Conservation (phyloP, 2,329 filamentous ascomycete genomes). For the Beauveria medogensis region DNA sequence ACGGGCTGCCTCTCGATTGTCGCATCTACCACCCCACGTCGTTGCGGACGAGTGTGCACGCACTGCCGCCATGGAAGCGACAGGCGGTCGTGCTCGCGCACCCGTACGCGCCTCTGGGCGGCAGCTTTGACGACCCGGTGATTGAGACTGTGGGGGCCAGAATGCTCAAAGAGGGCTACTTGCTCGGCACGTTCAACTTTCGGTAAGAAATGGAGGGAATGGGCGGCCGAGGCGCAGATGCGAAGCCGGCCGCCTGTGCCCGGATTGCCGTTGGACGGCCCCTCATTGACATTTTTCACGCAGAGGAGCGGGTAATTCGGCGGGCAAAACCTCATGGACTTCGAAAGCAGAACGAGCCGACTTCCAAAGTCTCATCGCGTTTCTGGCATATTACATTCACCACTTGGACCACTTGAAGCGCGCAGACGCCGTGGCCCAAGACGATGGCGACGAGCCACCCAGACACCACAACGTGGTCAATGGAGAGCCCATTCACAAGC, state of each 20-base stretch:
- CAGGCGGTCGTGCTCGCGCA: conserved; percentile 67
- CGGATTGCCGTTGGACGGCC: background rate
- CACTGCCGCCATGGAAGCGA: conserved; percentile 34
- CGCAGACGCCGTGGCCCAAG: background rate
- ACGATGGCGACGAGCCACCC: background rate
- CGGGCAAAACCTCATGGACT: conserved; percentile 80
- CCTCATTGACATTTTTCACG: conserved; percentile 12
- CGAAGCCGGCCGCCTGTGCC: background rate
- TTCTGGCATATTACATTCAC: conserved; percentile 67
- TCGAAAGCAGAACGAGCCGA: conserved; percentile 72
- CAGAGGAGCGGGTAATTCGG: conserved; percentile 69
- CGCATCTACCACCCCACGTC: conserved; percentile 68
- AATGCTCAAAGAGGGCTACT: conserved; percentile 60
- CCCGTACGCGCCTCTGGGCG: conserved; percentile 83
- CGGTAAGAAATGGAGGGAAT: conserved; percentile 42
- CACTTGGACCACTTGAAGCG: conserved; percentile 37
- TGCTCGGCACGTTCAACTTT: conserved; percentile 90
- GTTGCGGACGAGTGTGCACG: conserved; percentile 19
- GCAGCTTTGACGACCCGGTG: conserved; percentile 73
- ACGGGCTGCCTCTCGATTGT: conserved; percentile 67
- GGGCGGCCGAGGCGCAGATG: background rate
- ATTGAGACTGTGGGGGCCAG: conserved; percentile 58
- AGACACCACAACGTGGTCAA: background rate
- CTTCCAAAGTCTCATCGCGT: conserved; percentile 74
- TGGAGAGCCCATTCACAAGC: background rate